These are phyloP conservation scores for Erysiphe neolycopersici DNA, from an alignment of 2,329 filamentous ascomycete genomes.

Conservation along the genomic window DNA sequence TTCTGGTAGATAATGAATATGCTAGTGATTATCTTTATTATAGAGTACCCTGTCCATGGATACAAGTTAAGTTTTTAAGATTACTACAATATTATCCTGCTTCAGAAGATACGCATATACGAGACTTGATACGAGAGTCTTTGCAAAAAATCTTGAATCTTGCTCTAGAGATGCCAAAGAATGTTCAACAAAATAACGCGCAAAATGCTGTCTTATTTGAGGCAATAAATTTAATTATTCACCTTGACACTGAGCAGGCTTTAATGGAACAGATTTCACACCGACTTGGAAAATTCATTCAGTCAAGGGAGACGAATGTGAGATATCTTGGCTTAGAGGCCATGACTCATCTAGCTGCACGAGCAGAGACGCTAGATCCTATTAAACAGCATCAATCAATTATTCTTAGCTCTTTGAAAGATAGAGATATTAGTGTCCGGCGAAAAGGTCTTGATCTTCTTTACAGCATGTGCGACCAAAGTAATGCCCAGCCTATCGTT, in stretches of 20 bases:
- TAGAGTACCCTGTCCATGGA: constrained; percentile 97
- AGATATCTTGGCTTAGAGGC: constrained; percentile 87
- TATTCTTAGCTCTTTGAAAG: constrained; percentile 78
- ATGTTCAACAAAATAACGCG: constrained; percentile 97
- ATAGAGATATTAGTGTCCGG: constrained; percentile 89
- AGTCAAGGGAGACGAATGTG: constrained; percentile 90
- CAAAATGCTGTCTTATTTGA: constrained; percentile 96
- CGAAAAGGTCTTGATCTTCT: constrained; percentile 85
- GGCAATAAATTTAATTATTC: constrained; percentile 94
- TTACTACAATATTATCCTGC: constrained; percentile 90
- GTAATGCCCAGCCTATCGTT: constrained; percentile 84
- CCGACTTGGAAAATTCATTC: constrained; percentile 79
- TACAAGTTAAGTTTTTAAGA: constrained; percentile 81
- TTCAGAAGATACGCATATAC: constrained; percentile 79
- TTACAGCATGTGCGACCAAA: constrained; percentile 97
- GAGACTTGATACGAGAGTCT: constrained; percentile 75
- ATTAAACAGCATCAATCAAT: constrained; percentile 97
- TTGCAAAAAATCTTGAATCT: constrained; percentile 75
- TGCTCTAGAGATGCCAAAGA: constrained; percentile 84
- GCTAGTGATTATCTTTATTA: constrained; percentile 89
- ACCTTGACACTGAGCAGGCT: constrained; percentile 79
- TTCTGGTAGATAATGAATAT: constrained; percentile 75
- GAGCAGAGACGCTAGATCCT: constrained; percentile 78
- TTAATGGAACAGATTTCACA: constrained; percentile 92
- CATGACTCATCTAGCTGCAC: constrained; percentile 90